Base-by-base conservation (phyloP, 2,329 filamentous ascomycete genomes). In the Ramularia endophylla region DNA sequence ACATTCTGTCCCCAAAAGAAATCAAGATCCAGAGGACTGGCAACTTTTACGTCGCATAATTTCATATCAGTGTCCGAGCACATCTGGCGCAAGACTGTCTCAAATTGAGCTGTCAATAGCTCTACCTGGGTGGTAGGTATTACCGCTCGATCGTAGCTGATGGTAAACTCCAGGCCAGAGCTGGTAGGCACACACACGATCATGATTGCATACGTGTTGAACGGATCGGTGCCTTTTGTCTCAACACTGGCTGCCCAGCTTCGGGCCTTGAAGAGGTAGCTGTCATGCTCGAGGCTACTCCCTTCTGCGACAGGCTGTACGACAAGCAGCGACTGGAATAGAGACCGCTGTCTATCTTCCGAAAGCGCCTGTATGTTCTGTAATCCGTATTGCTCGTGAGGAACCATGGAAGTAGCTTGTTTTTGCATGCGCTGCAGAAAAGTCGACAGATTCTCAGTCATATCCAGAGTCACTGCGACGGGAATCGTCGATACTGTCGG, bases 321-420 rank as follows among this genome's bases (percentile, higher is more conserved):
- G 0, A 78, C 71, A 2, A 80, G 59, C 8, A 76, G 68, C 1
- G 73, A 76, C n/a, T 73, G 70, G 38, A 78, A 68, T 45, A 77
- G 69, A 51, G 75, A 78, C 1, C 75, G 75, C 13, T 40, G 29
- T 20, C 33, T 29, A 16, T 41, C 31, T 9, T 40, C 22, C 17
- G 20, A 12, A 11, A 13, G 20, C 5, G 31, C 2, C 11, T 30
- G 20, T 43, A 47, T 47, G n/a, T 43, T 39, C 27, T 33, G 36
- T 9, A 47, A 27, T n/a, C 44, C 44, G 36, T 36, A 40, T 12
- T 48, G 46, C 27, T 47, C 44, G 19, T 25, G 36, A 13, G 20
- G 29, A n/a, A 38, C 29, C 33, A 39, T 39, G 12, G 38, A 38
- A 3, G 46, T n/a, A 11, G 31, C 29, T 13, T 40, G 38, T 11